Evolutionary conservation across 176 grass and related monocot genomes (phyloP).

Genomic region (sorghum (Sorghum bicolor)): Sorghum_bicolor_NCBIv3 NC_012873.2:60001-60500

Average conservation of each 20-base stretch:
- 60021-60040: too few species aligned
- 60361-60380: conserved; percentile 86
- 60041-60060: too few species aligned
- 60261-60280: conserved; percentile 63
- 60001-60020: too few species aligned
- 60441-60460: conserved; percentile 77
- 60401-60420: conserved; percentile 45
- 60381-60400: conserved; percentile 38
- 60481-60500: conserved; percentile 71
- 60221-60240: conserved; percentile 98
- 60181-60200: conserved; percentile 60
- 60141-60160: conserved; percentile 56
- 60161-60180: conserved; percentile 60
- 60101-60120: neutral
- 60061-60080: neutral
- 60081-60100: neutral
- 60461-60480: conserved; percentile 99
- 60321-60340: conserved; percentile 69
- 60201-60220: conserved; percentile 70
- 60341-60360: conserved; percentile 83
- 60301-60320: conserved; percentile 82
- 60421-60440: conserved; percentile 75
- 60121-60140: conserved; percentile 66
- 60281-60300: conserved; percentile 86
- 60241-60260: conserved; percentile 65